These are phyloP conservation scores for Leccinum solheimii DNA, from an alignment of 1,284 basidiomycete genomes.

Conservation along the genomic window DNA sequence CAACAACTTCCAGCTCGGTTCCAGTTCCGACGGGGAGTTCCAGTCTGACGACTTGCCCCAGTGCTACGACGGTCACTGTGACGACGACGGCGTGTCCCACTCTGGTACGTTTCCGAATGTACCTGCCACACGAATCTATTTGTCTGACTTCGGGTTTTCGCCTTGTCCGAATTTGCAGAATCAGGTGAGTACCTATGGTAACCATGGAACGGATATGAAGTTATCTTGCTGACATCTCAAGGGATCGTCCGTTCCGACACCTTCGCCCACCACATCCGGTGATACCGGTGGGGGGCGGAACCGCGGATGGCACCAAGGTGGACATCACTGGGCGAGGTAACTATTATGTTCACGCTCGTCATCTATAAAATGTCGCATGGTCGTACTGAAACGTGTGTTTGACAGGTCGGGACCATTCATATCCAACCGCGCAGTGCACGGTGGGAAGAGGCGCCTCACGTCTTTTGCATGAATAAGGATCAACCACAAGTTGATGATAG, in stretches of 20 bases:
- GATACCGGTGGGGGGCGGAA: background rate
- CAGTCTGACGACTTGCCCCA: slow-evolving; percentile 2
- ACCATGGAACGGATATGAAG: background rate
- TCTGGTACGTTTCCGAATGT: slow-evolving; percentile 6
- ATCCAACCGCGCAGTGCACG: slow-evolving; percentile 3
- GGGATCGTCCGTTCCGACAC: slow-evolving; percentile 2
- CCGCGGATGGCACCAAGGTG: background rate
- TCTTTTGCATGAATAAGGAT: slow-evolving; percentile 5
- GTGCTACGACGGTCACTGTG: slow-evolving; percentile 8
- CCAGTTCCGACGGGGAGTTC: background rate
- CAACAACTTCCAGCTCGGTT: background rate
- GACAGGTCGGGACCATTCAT: slow-evolving; percentile 3
- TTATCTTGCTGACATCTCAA: background rate
- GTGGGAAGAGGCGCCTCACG: slow-evolving; percentile 10
- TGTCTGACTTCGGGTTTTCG: background rate
- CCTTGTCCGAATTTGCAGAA: background rate
- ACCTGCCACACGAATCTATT: background rate
- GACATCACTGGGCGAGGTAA: slow-evolving; percentile 12
- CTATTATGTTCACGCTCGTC: background rate
- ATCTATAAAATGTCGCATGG: background rate
- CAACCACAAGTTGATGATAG: background rate
- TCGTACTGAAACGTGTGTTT: background rate
- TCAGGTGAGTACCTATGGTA: background rate
- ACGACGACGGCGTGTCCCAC: slow-evolving; percentile 17
- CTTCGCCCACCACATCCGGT: background rate